Percentiles rank a stretch among this genome's conserved stretches.
Conservation (phyloP, 2,329 filamentous ascomycete genomes). For the Cladosporium colombiae region DNA sequence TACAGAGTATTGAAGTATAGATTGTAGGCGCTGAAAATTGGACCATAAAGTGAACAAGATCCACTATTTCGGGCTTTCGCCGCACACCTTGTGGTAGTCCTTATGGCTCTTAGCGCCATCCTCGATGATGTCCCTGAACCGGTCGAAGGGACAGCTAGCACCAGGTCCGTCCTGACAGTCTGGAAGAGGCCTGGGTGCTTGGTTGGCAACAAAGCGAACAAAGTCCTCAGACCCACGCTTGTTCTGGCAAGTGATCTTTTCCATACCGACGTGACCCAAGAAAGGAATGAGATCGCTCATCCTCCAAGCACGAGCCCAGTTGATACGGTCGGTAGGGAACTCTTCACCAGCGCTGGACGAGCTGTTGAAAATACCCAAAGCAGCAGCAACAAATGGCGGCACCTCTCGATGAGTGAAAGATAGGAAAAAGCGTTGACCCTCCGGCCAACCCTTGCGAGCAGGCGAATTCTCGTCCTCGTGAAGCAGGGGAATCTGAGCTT, state of each 20-base stretch:
- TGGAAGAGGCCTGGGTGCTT: conserved; percentile 22
- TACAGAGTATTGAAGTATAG: background rate
- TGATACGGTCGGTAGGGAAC: conserved; percentile 25
- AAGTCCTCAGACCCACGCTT: conserved; percentile 20
- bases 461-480: conserved; percentile 15
- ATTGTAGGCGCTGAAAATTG: background rate
- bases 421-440: conserved; percentile 25
- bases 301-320: conserved; percentile 24
- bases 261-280: conserved; percentile 26
- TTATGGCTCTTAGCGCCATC: conserved; percentile 22
- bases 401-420: conserved; percentile 27
- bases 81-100: conserved; percentile 23
- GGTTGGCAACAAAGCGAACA: conserved; percentile 24
- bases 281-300: conserved; percentile 27
- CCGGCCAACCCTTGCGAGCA: conserved; percentile 9
- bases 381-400: conserved; percentile 25
- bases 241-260: conserved; percentile 21
- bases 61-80: conserved; percentile 19
- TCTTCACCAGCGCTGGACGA: conserved; percentile 20
- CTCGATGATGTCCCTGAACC: conserved; percentile 20
- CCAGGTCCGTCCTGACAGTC: conserved; percentile 24
- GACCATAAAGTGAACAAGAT: background rate
- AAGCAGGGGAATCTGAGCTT: conserved; percentile 18
- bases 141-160: conserved; percentile 23
- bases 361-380: conserved; percentile 25